Conservation (phyloP, 768 basidiomycete genomes). For the Amanita jacksonii region DNA sequence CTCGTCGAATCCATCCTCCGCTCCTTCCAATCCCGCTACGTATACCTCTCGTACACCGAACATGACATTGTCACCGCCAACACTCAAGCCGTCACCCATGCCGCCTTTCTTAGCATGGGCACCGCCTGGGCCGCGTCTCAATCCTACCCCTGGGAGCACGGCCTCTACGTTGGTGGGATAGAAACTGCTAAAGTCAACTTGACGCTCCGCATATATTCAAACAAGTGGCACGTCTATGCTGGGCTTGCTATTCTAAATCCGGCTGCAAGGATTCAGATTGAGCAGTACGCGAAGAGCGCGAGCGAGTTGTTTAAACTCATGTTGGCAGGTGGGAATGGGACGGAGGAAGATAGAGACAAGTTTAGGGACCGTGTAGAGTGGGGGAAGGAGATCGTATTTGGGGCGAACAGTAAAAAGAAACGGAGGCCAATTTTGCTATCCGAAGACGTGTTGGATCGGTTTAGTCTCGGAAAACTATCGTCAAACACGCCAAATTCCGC, state of each 20-base stretch:
- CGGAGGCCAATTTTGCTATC: constrained; percentile 70
- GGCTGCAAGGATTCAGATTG: constrained; percentile 76
- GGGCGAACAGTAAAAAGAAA: constrained; percentile 17
- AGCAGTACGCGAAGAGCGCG: constrained; percentile 68
- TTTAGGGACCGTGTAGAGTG: constrained; percentile 67
- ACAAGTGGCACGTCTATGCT: constrained; percentile 98
- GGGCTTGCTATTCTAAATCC: constrained; percentile 98
- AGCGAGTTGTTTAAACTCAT: constrained; percentile 95
- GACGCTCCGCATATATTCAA: constrained; percentile 90
- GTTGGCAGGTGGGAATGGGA: constrained; percentile 46
- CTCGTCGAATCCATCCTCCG: constrained; percentile 78
- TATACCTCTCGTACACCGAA: constrained; percentile 92
- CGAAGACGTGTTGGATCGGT: constrained; percentile 80
- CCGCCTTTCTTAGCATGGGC: constrained; percentile 95
- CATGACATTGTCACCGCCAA: constrained; percentile 97
- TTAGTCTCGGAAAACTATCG: constrained; percentile 55
- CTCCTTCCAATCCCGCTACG: constrained; percentile 76
- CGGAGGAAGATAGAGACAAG: constrained; percentile 28
- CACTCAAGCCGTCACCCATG: constrained; percentile 96
- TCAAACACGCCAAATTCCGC: not conserved
- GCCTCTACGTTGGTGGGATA: constrained; percentile 92
- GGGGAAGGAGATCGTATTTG: constrained; percentile 74
- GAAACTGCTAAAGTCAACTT: constrained; percentile 98
- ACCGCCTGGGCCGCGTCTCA: constrained; percentile 80
- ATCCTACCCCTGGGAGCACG: constrained; percentile 92